Evolutionary conservation across 2,329 filamentous ascomycete genomes (phyloP), one percentile per base, ranked within the genome.

Genomic region (Escovopsis sp.): DNA sequence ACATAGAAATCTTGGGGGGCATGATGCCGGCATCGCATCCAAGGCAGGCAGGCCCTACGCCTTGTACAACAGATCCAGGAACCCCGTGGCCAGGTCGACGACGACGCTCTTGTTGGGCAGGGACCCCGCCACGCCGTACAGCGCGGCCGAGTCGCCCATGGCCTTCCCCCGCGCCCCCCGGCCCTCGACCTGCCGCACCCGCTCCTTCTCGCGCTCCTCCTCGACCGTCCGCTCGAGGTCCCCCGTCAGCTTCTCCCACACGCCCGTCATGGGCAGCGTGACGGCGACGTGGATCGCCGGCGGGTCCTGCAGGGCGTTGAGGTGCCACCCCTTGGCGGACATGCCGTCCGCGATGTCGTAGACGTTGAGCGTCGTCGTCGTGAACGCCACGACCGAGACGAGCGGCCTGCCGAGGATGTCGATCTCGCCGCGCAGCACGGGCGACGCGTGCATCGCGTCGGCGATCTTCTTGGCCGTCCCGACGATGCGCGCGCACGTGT

Each of bases 91-190:
- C 57, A 98, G 64, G 53, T 94, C 85, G 49, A 85, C 84, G 29
- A 98, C 87, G 30, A 98, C 81, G 51, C 83, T 86, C 74, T 96
- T 96, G 59, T 98, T 93, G 1, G 91, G 91, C 60, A 98, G 63
- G 55, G 84, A 93, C 6, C 91, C 91, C 0, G 91, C 91, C 43
- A 98, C 88, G 42, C 91, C 91, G 62, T 98, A 98, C 47, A 98
- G 65, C 5, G 88, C 88, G 1, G 86, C 84, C 12, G 85, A 79
- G 58, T 94, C 84, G 2, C 85, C 85, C 51, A 77, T 72, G 20
- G 75, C 77, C 58, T 79, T 76, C 31, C 77, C 79, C 60, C 79
- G 73, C 29, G 65, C 61, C 0, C 70, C 70, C 61, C 79, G 81
- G 10, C 81, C 80, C 63, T 85, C 78, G 1, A 76, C 79, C 35